These are phyloP conservation scores for Moringa oleifera DNA, from an alignment of 345 rosid genomes.

Conservation along the genomic window DNA sequence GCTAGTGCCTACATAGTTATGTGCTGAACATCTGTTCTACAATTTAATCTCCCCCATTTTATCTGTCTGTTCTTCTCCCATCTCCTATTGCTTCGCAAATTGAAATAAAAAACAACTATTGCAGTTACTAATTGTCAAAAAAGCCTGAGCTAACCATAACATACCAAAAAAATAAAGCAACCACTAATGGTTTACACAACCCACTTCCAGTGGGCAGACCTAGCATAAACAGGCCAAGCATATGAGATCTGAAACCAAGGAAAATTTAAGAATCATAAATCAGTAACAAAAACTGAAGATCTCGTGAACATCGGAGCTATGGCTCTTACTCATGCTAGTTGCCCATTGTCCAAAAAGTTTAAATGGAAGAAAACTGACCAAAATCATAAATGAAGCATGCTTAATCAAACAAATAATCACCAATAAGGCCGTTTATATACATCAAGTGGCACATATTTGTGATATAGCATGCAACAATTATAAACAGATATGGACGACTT, in stretches of 20 bases:
- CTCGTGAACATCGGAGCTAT: too few species aligned
- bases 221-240: not conserved
- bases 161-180: too few species aligned
- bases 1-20: too few species aligned
- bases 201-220: too few species aligned
- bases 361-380: too few species aligned
- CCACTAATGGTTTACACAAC: too few species aligned
- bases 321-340: too few species aligned
- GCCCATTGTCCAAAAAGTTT: too few species aligned
- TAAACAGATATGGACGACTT: not conserved
- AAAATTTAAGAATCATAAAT: not conserved
- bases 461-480: not conserved
- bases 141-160: not conserved
- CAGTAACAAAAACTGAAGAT: not conserved
- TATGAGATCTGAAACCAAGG: not conserved
- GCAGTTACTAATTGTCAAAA: not conserved
- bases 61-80: too few species aligned
- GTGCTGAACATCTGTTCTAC: too few species aligned
- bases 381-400: not conserved
- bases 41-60: not conserved
- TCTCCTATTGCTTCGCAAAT: not conserved
- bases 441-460: not conserved
- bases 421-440: not conserved
- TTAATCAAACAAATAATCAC: not conserved
- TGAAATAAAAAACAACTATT: not conserved